phyloP scores from a whole-genome alignment of 1,284 basidiomycete genomes.

The Cryptococcus sp. region DNA sequence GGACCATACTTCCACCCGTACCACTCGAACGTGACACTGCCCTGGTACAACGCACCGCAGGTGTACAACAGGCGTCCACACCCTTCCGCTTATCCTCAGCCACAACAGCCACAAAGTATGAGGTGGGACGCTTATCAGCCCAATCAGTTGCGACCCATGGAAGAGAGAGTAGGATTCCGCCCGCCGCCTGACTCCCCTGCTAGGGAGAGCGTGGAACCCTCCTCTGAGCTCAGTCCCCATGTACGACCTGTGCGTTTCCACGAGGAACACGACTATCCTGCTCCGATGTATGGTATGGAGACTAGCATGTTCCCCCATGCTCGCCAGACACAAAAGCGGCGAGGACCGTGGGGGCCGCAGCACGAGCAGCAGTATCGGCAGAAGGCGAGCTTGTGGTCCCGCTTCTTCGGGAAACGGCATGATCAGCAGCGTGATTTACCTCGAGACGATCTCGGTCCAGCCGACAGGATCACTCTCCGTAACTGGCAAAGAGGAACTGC shows the following conservation, averaged over 20 bases:
- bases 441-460: conserved; percentile 1
- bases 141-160: not conserved
- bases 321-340: not conserved
- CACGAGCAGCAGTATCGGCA: no score
- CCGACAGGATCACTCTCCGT: conserved; percentile 9
- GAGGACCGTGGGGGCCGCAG: not conserved
- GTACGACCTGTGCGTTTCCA: not conserved
- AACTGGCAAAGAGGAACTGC: conserved; percentile 10
- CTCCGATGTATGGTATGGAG: not conserved
- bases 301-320: not conserved
- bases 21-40: conserved; percentile 12
- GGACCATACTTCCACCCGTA: conserved; percentile 5
- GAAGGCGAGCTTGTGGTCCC: not conserved
- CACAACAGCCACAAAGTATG: conserved; percentile 6
- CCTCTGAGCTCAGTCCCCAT: conserved; percentile 8
- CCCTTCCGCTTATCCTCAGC: conserved; percentile 10
- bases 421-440: conserved; percentile 5
- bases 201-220: conserved; percentile 18
- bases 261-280: not conserved
- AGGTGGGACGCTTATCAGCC: not conserved
- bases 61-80: conserved; percentile 15
- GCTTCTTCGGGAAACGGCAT: conserved; percentile 7
- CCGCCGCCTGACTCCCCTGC: conserved; percentile 4
- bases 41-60: conserved; percentile 13
- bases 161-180: not conserved